Evolutionary conservation across 1,139 yeast species (phyloP).

Genomic region (Kodamaea suecica): DNA sequence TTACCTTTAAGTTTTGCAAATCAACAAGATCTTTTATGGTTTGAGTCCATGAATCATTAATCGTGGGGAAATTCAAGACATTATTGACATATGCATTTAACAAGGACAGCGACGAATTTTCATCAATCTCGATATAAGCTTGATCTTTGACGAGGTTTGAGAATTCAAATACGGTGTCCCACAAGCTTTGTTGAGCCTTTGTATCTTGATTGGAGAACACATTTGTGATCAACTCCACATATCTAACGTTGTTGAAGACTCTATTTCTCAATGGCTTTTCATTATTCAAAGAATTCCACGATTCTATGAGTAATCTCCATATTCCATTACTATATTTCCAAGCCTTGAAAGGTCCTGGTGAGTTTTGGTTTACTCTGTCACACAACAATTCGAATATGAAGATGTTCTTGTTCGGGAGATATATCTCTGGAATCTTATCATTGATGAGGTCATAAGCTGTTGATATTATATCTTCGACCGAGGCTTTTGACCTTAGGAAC

Average conservation of each 20-base stretch:
- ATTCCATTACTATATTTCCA: slow-evolving; percentile 42
- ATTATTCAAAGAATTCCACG: slow-evolving; percentile 33
- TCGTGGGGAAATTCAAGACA: slow-evolving; percentile 4
- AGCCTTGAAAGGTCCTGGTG: slow-evolving; percentile 25
- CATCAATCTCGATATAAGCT: slow-evolving; percentile 35
- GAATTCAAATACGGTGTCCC: slow-evolving; percentile 15
- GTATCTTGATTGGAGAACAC: slow-evolving; percentile 15
- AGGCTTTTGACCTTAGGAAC: slow-evolving; percentile 55
- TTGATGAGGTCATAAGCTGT: slow-evolving; percentile 42
- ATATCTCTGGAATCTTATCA: slow-evolving; percentile 30
- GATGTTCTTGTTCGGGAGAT: slow-evolving; percentile 57
- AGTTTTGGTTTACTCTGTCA: slow-evolving; percentile 58
- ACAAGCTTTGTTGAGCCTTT: slow-evolving; percentile 8
- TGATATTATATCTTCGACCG: slow-evolving; percentile 41
- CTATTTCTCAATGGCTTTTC: slow-evolving; percentile 24
- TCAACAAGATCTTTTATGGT: slow-evolving; percentile 24
- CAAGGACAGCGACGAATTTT: slow-evolving; percentile 21
- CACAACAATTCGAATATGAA: slow-evolving; percentile 66
- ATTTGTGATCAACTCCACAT: slow-evolving; percentile 24
- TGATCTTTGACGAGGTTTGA: slow-evolving; percentile 19
- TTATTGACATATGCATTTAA: slow-evolving; percentile 16
- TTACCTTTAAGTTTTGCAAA: slow-evolving; percentile 25
- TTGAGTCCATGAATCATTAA: slow-evolving; percentile 22
- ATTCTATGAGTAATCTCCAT: slow-evolving; percentile 47
- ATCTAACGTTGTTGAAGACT: slow-evolving; percentile 31